Percentiles rank a stretch among this genome's conserved stretches.
phyloP scores from a whole-genome alignment of 1,139 yeast genomes.

The Debaryomyces nepalensis region DNA sequence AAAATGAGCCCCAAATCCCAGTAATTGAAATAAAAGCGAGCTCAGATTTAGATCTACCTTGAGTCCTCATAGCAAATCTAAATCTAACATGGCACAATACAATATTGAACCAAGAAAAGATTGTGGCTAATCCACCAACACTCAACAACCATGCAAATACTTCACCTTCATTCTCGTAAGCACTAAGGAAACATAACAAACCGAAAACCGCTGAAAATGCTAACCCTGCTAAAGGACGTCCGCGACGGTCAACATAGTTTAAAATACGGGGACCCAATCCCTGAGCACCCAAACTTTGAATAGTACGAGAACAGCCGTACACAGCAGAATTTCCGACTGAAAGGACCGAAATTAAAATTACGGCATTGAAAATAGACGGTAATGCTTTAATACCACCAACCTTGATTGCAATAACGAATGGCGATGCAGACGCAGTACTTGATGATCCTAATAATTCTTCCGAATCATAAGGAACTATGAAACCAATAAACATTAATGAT shows the following conservation, averaged over 20 bases:
- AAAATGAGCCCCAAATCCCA: constrained; percentile 41
- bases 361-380: constrained; percentile 50
- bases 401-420: constrained; percentile 62
- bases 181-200: constrained; percentile 44
- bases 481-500: constrained; percentile 43
- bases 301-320: constrained; percentile 49
- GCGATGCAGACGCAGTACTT: constrained; percentile 47
- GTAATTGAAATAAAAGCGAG: constrained; percentile 33
- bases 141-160: constrained; percentile 50
- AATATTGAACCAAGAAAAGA: constrained; percentile 49
- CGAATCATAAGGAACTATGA: constrained; percentile 41
- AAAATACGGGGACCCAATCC: constrained; percentile 45
- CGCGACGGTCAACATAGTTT: constrained; percentile 43
- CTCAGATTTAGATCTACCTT: constrained; percentile 33
- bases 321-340: constrained; percentile 53
- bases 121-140: constrained; percentile 45
- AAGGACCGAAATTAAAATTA: constrained; percentile 44
- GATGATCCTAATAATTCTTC: constrained; percentile 37
- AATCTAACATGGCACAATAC: constrained; percentile 43
- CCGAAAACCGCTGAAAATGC: constrained; percentile 40
- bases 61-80: constrained; percentile 40
- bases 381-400: constrained; percentile 53
- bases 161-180: constrained; percentile 39
- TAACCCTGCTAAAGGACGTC: constrained; percentile 49
- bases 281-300: constrained; percentile 45